Evolutionary conservation across 768 basidiomycete species (phyloP), one percentile per base, ranked within the genome.

Genomic region (Podaxis sp.): DNA sequence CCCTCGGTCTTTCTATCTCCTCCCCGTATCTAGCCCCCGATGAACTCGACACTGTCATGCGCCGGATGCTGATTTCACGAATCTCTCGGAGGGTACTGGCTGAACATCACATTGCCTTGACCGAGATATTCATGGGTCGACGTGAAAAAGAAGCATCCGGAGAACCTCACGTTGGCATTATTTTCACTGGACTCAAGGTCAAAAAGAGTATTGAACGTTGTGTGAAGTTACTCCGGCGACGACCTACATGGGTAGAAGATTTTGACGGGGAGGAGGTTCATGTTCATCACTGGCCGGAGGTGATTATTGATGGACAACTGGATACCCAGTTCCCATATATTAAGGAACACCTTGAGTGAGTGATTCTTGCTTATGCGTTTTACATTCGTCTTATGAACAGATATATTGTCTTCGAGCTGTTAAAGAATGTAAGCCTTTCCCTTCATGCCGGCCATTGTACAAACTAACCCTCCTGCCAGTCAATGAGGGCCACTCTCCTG

Each of bases 71-170:
- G 9, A 84, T 93, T 54, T 95, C 94, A 2, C 84, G 94, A 57
- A 94, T 95, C 72, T 94, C 93, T 12, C 83, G 94, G 22, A 86
- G 94, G 36, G 94, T 96, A 36, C 82, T 96, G 24, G 91, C 87
- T 3, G 92, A 95, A 70, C 94, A 96, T 66, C 94, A 96, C 67
- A 84, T 95, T 57, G 90, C 92, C 1, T 79, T 96, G 4, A 90
- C 93, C 6, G 80, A 84, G 61, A 82, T 81, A 27, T 78, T 85
- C 61, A 73, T 72, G 65, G 74, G 80, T 51, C 71, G 71, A 49
- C 61, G 61, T 50, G 67, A 72, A 19, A 65, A 71, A 4, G 70
- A 81, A 46, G 61, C 67, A 11, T 71, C 73, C 7, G 76, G 71
- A 52, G 85, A 86, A 66, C 82, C 83, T 6, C 86, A 89, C 69